These are phyloP conservation scores for Herpetospermum pedunculosum DNA, from an alignment of 306 rosid species.

Conservation along the genomic window DNA sequence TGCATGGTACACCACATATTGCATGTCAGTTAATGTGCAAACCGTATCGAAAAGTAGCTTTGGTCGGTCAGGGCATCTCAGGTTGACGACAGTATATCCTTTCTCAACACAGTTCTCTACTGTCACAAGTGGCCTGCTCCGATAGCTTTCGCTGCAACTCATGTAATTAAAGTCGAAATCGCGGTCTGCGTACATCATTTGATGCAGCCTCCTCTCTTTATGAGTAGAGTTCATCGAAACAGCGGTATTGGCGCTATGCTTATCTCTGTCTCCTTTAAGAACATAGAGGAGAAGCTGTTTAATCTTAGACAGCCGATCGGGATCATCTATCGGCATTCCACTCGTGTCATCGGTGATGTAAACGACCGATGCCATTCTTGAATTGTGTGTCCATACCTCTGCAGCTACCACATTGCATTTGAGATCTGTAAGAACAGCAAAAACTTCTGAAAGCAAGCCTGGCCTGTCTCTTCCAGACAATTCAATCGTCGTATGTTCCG, in stretches of 20 bases:
- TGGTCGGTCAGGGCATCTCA: slow-evolving; percentile 77
- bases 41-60: slow-evolving; percentile 75
- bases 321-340: slow-evolving; percentile 56
- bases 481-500: slow-evolving; percentile 76
- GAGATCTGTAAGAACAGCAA: slow-evolving; percentile 85
- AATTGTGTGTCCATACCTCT: slow-evolving; percentile 90
- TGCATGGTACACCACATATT: slow-evolving; percentile 85
- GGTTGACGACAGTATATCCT: slow-evolving; percentile 65
- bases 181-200: slow-evolving; percentile 91
- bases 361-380: slow-evolving; percentile 79
- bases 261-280: slow-evolving; percentile 51
- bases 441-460: slow-evolving; percentile 81
- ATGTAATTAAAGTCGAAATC: slow-evolving; percentile 62
- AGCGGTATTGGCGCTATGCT: slow-evolving; percentile 48
- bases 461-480: slow-evolving; percentile 86
- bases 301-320: slow-evolving; percentile 41
- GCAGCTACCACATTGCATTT: slow-evolving; percentile 74
- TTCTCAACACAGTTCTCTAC: slow-evolving; percentile 63
- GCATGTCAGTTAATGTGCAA: slow-evolving; percentile 92
- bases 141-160: slow-evolving; percentile 25
- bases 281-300: slow-evolving; percentile 72
- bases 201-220: slow-evolving; percentile 80
- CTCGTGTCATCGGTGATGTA: slow-evolving; percentile 68
- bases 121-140: slow-evolving; percentile 41
- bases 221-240: slow-evolving; percentile 63